These are phyloP conservation scores for Iberis pinnata DNA, from an alignment of 345 rosid species.

Conservation along the genomic window DNA sequence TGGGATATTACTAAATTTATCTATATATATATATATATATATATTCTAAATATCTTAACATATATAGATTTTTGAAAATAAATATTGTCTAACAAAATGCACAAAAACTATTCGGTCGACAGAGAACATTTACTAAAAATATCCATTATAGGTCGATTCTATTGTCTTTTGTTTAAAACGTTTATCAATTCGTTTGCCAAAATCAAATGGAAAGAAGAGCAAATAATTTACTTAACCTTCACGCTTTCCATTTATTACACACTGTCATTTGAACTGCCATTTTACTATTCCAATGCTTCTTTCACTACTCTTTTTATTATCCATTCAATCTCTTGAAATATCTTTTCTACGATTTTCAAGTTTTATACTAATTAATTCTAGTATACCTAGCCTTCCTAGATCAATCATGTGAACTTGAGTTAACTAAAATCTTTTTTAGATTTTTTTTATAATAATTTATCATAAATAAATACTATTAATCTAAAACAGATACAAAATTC, in stretches of 20 bases:
- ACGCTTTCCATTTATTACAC: conserved; percentile 32
- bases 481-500: too few species aligned
- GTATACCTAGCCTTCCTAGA: conserved; percentile 8
- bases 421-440: conserved; percentile 1
- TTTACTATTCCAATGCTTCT: conserved; percentile 29
- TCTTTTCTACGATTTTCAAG: neutral
- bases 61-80: too few species aligned
- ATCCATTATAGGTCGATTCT: neutral
- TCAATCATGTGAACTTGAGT: conserved; percentile 24
- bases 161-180: neutral
- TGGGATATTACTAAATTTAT: too few species aligned
- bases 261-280: conserved; percentile 24
- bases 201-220: conserved; percentile 28
- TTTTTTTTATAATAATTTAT: neutral
- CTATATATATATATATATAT: too few species aligned
- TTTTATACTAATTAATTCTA: neutral
- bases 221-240: conserved; percentile 31
- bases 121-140: too few species aligned
- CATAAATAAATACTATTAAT: too few species aligned
- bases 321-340: conserved; percentile 11
- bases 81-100: too few species aligned
- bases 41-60: too few species aligned
- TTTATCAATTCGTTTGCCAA: conserved; percentile 14
- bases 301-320: conserved; percentile 22
- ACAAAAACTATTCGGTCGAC: too few species aligned